Evolutionary conservation across 345 rosid species (phyloP), one percentile per base, ranked within the genome.

Genomic region (Angophora floribunda): DNA sequence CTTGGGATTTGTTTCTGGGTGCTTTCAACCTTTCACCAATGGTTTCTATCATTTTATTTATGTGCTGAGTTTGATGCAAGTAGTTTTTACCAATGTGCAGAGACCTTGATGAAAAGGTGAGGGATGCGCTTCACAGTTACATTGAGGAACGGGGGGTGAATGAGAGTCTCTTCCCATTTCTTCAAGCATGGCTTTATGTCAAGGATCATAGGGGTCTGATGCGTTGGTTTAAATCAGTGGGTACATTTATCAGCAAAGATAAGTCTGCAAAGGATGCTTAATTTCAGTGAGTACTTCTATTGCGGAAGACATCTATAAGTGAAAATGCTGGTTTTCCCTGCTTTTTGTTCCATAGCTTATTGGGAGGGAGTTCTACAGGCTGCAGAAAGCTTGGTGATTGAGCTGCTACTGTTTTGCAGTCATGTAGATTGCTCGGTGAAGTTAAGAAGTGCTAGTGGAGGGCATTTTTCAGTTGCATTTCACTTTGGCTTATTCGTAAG

Each of bases 181-280:
- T 98, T 90, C 99, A 95, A 87, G 98, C 98, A 4, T 98, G 98
- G 98, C 92, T 98, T 14, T 98, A 97, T 80, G 98, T 97, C 51
- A 98, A 97, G 93, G 98, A 96, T 79, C 97, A 95, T 86, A 92
- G 96, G 49, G 94, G 92, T 88, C 92, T 98, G 86, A 70, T 95
- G 91, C 94, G 94, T 10, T 98, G 96, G 96, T 98, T 97, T 90
- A 95, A 95, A 91, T 89, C 94, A n/a, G 97, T 96, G 88, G 99
- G 97, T 89, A 80, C 88, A 36, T 94, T 92, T 89, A 89, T 98
- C 49, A 94, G 86, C 52, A 95, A 93, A 88, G 92, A 90, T 8
- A 90, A 89, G 63, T 51, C 90, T 50, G 52, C 85, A 15, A 89
- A 89, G 70, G 88, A 82, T 47, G 79, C 88, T 80, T 82, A 44